A percentile compares a stretch with the other conserved stretches of the same genome.
These are phyloP conservation scores for Dovyalis caffra DNA, from an alignment of 345 rosid genomes.

Conservation along the genomic window DNA sequence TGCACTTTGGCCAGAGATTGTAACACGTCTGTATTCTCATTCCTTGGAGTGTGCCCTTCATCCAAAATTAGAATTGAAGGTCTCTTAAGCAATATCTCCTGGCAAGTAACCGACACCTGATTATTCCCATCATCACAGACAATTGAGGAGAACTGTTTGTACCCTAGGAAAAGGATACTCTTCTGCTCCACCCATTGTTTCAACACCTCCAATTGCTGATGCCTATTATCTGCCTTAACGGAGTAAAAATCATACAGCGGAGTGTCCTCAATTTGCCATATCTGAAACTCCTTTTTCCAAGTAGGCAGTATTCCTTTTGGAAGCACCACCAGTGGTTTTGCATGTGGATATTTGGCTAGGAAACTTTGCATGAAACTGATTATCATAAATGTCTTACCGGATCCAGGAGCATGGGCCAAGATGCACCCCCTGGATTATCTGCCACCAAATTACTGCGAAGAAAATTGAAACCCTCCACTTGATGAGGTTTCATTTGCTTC, in stretches of 20 bases:
- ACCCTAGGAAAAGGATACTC: conserved; percentile 84
- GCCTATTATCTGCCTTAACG: conserved; percentile 62
- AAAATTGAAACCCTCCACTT: conserved; percentile 77
- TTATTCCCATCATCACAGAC: conserved; percentile 54
- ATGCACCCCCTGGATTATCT: conserved; percentile 90
- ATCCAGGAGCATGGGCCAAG: conserved; percentile 96
- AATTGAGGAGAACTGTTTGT: conserved; percentile 76
- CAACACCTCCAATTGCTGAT: conserved; percentile 65
- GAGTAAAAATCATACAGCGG: conserved; percentile 71
- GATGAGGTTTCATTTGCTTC: conserved; percentile 89
- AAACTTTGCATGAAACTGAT: conserved; percentile 91
- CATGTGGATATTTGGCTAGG: conserved; percentile 72
- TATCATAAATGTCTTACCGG: conserved; percentile 90
- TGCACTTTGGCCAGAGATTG: conserved; percentile 77
- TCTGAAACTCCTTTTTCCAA: conserved; percentile 84
- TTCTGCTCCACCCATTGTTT: conserved; percentile 63
- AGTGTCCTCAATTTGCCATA: conserved; percentile 76
- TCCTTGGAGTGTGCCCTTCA: conserved; percentile 90
- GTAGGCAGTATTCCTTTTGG: conserved; percentile 81
- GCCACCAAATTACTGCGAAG: conserved; percentile 64
- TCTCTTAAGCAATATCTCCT: conserved; percentile 57
- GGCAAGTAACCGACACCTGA: conserved; percentile 39
- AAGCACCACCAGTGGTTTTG: conserved; percentile 76
- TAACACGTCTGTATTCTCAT: conserved; percentile 63
- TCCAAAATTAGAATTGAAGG: conserved; percentile 84